Evolutionary conservation across 1,284 basidiomycete species (phyloP), one percentile per base, ranked within the genome.

Genomic region (Volvariella volvacea): DNA sequence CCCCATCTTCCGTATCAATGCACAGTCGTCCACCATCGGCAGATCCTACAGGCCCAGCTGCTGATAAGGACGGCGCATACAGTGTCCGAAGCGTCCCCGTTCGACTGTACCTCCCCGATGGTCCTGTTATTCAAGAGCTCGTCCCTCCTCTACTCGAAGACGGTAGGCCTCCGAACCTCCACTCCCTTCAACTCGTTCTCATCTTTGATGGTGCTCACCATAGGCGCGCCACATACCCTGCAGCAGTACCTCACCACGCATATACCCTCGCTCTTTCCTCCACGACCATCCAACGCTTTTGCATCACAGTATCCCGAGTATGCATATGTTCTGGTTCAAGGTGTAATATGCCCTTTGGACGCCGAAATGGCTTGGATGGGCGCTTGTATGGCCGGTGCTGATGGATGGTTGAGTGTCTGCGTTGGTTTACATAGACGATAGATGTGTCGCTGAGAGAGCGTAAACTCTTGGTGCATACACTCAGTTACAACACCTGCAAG

Each of bases 301-400:
- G 65, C 69, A 3, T 64, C 66, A 20, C 61, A 66, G 30, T 50
- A 67, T 66, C 66, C 53, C 15, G 67, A 77, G 42, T 65, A 81
- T 22, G 83, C 77, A 20, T 83, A 80, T 56, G 76, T 88, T 0
- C 63, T 97, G 40, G 71, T 94, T 14, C 93, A 97, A 60, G 95
- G 95, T 3, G 82, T 98, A n/a, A 64, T 79, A 2, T 67, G 88
- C 2, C 95, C 95, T 0, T 68, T 81, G 14, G 93, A 96, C 37
- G 74, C 91, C 1, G 93, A 97, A 57, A 74, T 98, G 58, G 91
- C 86, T 1, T 98, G 94, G 94, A 63, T 98, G 10, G 89, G 91
- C 10, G 83, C 89, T 9, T 92, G 90, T 54, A 70, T 97, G 63
- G 78, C 84, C 10, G 92, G 92, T 8, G 90, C 92, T 4, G 95